Base-by-base conservation (phyloP, 805 yeast species). In the Zygoascus ofunaensis region DNA sequence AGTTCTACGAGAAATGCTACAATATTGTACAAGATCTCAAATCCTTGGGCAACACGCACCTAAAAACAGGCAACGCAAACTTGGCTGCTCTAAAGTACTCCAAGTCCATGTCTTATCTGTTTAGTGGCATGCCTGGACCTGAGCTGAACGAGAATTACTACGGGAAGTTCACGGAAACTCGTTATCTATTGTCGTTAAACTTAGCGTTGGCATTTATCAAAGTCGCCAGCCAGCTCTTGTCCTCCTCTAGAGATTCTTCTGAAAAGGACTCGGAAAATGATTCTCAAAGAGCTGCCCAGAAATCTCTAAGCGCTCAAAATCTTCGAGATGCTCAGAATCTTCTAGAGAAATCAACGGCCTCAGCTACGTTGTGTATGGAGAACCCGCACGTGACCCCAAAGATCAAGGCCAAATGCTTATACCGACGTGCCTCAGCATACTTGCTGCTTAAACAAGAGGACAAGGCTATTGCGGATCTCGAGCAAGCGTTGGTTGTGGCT, bases 391-490 rank as follows among this genome's bases (percentile, higher is more conserved):
- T 34, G 18, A n/a, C 19, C 4, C 14, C 18, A 2, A 34, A 3
- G 4, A 7, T n/a, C n/a, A n/a, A 12, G n/a, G 86, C 94, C 15
- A 89, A 89, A 68, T 97, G 96, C 0, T 66, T 76, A 37, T 89
- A 80, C 69, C 80, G 97, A 61, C 79, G 90, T 62, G 96, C 94
- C 32, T 67, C 74, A 57, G 95, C 92, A 1, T 73, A 78, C 55
- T 63, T 76, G 48, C 63, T 73, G 5, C 66, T 71, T 19, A 81
- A 81, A 57, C 80, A 84, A 57, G 80, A 78, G 43, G 90, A 81
- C 24, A 73, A 69, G 46, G 94, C 95, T 0, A 66, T 81, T 41
- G 64, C 61, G 10, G 82, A 80, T 49, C 72, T 87, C 46, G 75
- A 78, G 51, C 68, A 70, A 48, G 96, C 97, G 0, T 63, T 76